These are phyloP conservation scores for Medicago ruthenica DNA, from an alignment of 306 rosid genomes.

Conservation along the genomic window DNA sequence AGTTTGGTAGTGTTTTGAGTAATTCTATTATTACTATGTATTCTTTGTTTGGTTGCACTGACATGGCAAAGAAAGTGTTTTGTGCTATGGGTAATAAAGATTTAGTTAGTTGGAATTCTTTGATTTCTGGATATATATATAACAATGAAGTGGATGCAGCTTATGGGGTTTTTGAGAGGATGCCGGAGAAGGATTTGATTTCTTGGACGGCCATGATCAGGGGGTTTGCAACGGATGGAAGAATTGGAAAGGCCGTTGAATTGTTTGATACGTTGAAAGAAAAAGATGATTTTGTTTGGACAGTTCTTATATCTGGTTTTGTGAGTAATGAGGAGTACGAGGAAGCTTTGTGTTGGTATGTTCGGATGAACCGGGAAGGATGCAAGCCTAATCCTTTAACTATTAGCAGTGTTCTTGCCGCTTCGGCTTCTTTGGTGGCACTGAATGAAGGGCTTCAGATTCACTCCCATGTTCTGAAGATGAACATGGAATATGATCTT, in stretches of 20 bases:
- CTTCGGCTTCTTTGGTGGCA: slow-evolving; percentile 69
- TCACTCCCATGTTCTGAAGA: slow-evolving; percentile 66
- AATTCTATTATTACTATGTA: slow-evolving; percentile 78
- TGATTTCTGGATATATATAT: slow-evolving; percentile 70
- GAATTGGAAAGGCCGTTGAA: slow-evolving; percentile 56
- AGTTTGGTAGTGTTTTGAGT: slow-evolving; percentile 61
- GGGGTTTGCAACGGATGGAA: slow-evolving; percentile 64
- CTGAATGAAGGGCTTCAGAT: slow-evolving; percentile 75
- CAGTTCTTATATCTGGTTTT: slow-evolving; percentile 81
- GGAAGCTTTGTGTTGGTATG: slow-evolving; percentile 73
- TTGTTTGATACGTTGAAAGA: slow-evolving; percentile 66
- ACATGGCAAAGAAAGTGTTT: slow-evolving; percentile 61
- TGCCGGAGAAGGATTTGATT: slow-evolving; percentile 70
- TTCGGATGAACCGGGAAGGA: slow-evolving; percentile 57
- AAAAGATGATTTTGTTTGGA: slow-evolving; percentile 83
- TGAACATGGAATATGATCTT: slow-evolving; percentile 62
- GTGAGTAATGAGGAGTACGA: slow-evolving; percentile 65
- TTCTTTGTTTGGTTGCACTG: slow-evolving; percentile 51
- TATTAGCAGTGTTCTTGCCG: slow-evolving; percentile 71
- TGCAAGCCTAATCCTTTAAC: slow-evolving; percentile 65
- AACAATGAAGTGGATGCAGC: slow-evolving; percentile 65
- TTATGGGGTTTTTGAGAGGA: slow-evolving; percentile 54
- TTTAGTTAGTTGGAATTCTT: slow-evolving; percentile 79
- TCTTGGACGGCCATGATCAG: slow-evolving; percentile 79
- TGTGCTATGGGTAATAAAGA: slow-evolving; percentile 52